These are phyloP conservation scores for Mediolabrus comicus DNA, from an alignment of 108 stramenopile species.

Conservation along the genomic window DNA sequence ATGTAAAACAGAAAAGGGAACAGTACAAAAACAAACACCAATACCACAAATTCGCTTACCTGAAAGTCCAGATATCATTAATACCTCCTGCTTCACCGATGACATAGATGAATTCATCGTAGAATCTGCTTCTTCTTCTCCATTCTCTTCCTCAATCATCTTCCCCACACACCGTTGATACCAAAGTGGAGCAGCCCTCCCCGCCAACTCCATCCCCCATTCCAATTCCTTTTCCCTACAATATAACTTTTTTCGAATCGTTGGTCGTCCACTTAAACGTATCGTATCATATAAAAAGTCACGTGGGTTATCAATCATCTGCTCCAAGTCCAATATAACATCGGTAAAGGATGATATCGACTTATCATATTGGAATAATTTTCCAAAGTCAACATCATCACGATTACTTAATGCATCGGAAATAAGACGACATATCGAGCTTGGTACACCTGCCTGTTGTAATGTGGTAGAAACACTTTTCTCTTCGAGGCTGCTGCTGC, in stretches of 20 bases:
- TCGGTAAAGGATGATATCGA: constrained; percentile 14
- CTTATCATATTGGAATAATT: constrained; percentile 13
- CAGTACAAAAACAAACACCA: background rate
- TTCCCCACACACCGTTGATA: background rate
- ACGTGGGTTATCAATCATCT: constrained; percentile 16
- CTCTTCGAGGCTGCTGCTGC: too few relatives aligned
- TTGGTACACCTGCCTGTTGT: constrained; percentile 10
- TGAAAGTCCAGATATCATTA: constrained; percentile 44
- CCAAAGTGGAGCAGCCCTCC: background rate
- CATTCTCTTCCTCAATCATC: background rate
- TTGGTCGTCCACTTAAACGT: background rate
- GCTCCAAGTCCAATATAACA: constrained; percentile 18
- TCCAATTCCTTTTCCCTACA: constrained; percentile 11
- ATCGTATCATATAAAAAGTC: constrained; percentile 12
- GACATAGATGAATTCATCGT: background rate
- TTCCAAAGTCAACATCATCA: constrained; percentile 1
- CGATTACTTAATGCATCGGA: constrained; percentile 6
- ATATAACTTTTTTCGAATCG: constrained; percentile 19
- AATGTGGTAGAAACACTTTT: background rate
- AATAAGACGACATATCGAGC: constrained; percentile 18
- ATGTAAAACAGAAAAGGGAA: background rate
- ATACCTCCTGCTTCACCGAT: background rate
- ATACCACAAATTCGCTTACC: background rate
- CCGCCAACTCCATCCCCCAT: background rate
- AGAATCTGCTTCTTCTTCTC: too few relatives aligned